Conservation (phyloP, 2,329 filamentous ascomycete genomes). For the Sporothrix schenckii region DNA sequence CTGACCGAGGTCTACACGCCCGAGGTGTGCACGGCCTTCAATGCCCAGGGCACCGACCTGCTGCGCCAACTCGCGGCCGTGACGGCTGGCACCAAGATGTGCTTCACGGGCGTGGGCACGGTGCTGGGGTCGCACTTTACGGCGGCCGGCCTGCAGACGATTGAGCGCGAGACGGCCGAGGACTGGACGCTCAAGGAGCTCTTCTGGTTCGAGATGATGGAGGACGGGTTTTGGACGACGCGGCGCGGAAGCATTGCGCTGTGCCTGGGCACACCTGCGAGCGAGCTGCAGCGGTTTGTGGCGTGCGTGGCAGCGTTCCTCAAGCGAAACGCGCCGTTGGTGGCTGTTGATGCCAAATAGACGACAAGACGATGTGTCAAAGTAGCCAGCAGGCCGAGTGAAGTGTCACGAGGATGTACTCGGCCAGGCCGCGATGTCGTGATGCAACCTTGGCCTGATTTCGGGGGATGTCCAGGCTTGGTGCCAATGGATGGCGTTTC, state of each 20-base stretch:
- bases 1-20: constrained; percentile 46
- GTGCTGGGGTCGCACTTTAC: constrained; percentile 46
- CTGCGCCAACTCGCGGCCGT: constrained; percentile 42
- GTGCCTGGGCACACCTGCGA: constrained; percentile 33
- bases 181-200: constrained; percentile 36
- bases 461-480: background rate
- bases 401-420: background rate
- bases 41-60: constrained; percentile 41
- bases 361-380: background rate
- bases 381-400: background rate
- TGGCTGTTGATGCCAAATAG: constrained; percentile 21
- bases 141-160: constrained; percentile 23
- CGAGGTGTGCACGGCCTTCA: constrained; percentile 42
- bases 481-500: constrained; percentile 4
- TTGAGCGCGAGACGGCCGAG: constrained; percentile 33
- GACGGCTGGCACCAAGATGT: constrained; percentile 44
- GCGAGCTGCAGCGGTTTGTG: constrained; percentile 52
- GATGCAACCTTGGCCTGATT: background rate
- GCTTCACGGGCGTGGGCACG: constrained; percentile 47
- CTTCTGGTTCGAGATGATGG: constrained; percentile 36
- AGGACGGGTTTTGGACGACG: constrained; percentile 35
- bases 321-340: constrained; percentile 30
- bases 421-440: constrained; percentile 22
- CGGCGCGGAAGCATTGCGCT: constrained; percentile 35
- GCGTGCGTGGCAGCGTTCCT: constrained; percentile 37